Conservation (phyloP, 1,284 basidiomycete species). For the Rhodotorula glutinis region DNA sequence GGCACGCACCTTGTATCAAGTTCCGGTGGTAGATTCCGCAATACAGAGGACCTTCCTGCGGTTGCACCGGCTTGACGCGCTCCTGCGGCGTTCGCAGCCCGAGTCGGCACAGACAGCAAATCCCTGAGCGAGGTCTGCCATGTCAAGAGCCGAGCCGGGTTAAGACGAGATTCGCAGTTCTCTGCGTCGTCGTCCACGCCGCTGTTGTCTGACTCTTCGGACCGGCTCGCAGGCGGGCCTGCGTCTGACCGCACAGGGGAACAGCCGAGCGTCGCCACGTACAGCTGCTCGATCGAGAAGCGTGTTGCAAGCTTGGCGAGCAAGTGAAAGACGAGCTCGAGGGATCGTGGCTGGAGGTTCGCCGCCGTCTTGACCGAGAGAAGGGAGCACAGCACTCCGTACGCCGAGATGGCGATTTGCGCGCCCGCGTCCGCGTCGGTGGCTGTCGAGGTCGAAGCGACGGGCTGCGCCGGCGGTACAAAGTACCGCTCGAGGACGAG, state of each 20-base stretch:
- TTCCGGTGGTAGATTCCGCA: conserved; percentile 46
- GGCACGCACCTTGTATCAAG: conserved; percentile 17
- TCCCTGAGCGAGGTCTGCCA: too few relatives aligned
- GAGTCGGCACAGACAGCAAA: too few relatives aligned
- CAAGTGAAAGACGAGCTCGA: conserved; percentile 47
- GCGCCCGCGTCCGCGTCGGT: not conserved
- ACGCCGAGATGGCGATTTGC: conserved; percentile 27
- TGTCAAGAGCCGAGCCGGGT: too few relatives aligned
- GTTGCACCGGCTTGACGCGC: too few relatives aligned
- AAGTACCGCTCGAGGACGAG: conserved; percentile 55
- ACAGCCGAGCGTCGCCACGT: conserved; percentile 53
- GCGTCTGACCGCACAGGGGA: not conserved
- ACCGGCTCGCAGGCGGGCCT: too few relatives aligned
- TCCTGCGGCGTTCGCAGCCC: too few relatives aligned
- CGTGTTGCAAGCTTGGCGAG: conserved; percentile 61
- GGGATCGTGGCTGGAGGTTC: conserved; percentile 29
- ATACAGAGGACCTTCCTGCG: not conserved
- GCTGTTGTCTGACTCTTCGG: too few relatives aligned
- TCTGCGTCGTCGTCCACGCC: too few relatives aligned
- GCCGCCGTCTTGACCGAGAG: conserved; percentile 49
- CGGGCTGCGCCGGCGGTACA: conserved; percentile 27
- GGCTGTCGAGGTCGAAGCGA: not conserved
- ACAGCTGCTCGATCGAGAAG: conserved; percentile 59
- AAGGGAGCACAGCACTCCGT: conserved; percentile 34
- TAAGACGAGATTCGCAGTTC: too few relatives aligned